Evolutionary conservation across 495 filamentous ascomycete species (phyloP).

Genomic region (Daldinia vernicosa): DNA sequence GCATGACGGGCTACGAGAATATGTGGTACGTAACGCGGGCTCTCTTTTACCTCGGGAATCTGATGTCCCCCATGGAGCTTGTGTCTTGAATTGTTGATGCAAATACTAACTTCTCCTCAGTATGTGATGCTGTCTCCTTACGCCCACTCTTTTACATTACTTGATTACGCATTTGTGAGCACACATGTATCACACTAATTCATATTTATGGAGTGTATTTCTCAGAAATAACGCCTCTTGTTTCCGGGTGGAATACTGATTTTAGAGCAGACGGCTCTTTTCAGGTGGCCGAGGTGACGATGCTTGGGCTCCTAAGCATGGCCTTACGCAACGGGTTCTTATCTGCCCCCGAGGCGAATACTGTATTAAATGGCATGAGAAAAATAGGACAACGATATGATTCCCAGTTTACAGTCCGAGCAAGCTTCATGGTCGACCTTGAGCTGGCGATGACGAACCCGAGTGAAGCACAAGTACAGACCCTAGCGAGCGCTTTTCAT

Average conservation of each 20-base stretch:
- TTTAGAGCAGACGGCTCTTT: slow-evolving; percentile 24
- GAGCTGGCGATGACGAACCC: slow-evolving; percentile 39
- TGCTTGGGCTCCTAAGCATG: slow-evolving; percentile 40
- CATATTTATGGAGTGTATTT: background rate
- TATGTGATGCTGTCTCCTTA: slow-evolving; percentile 20
- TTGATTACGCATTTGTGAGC: background rate
- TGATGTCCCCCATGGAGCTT: background rate
- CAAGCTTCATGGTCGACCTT: slow-evolving; percentile 40
- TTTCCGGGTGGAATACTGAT: slow-evolving; percentile 13
- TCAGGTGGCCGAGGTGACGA: slow-evolving; percentile 29
- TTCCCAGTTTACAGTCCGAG: slow-evolving; percentile 25
- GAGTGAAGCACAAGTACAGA: slow-evolving; percentile 35
- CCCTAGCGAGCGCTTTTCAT: slow-evolving; percentile 34
- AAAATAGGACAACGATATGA: slow-evolving; percentile 29
- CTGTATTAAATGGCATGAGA: slow-evolving; percentile 23
- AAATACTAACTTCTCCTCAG: slow-evolving; percentile 22
- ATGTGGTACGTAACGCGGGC: slow-evolving; percentile 33
- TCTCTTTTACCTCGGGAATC: background rate
- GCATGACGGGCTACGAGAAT: slow-evolving; percentile 38
- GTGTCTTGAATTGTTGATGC: background rate
- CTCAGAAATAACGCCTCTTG: background rate
- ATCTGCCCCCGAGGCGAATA: slow-evolving; percentile 25
- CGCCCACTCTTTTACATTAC: background rate
- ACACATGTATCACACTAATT: background rate
- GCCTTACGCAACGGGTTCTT: slow-evolving; percentile 38